Evolutionary conservation across 2,329 filamentous ascomycete species (phyloP).

Genomic region (Nothophaeocryptopus gaeumannii): DNA sequence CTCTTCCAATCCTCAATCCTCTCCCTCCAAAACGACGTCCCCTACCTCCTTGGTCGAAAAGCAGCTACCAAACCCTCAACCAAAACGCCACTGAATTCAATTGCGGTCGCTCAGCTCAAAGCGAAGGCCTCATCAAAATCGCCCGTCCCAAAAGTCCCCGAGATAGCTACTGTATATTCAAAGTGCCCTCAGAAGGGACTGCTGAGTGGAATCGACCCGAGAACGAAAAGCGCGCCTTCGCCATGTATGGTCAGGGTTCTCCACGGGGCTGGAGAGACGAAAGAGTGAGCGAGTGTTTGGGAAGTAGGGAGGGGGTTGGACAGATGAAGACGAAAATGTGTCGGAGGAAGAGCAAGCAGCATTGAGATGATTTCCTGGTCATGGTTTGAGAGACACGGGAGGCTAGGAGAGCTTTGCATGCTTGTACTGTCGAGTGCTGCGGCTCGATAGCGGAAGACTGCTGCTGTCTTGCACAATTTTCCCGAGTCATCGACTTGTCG

Average conservation of each 20-base stretch:
- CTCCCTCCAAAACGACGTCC: conserved; percentile 12
- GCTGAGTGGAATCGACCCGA: too few relatives aligned
- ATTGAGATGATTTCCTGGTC: background rate
- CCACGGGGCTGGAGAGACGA: conserved; percentile 2
- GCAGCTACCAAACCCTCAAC: background rate
- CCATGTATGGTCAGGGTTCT: background rate
- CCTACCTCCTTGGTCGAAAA: conserved; percentile 9
- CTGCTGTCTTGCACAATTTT: too few relatives aligned
- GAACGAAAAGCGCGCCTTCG: too few relatives aligned
- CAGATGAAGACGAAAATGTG: conserved; percentile 2
- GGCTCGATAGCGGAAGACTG: too few relatives aligned
- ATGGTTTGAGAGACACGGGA: background rate
- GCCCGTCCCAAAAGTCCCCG: too few relatives aligned
- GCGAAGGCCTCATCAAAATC: conserved; percentile 1
- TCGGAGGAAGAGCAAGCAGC: background rate
- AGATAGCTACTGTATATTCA: too few relatives aligned
- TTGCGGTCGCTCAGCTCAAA: conserved; percentile 8
- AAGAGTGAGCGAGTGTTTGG: background rate
- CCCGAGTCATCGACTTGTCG: too few relatives aligned
- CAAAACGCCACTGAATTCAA: background rate
- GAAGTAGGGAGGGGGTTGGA: background rate
- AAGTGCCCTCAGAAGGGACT: too few relatives aligned
- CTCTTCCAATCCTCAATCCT: conserved; percentile 8
- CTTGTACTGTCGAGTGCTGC: too few relatives aligned
- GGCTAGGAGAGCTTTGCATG: background rate